These are phyloP conservation scores for Alternaria arbusti DNA, from an alignment of 2,329 filamentous ascomycete species.

Conservation along the genomic window DNA sequence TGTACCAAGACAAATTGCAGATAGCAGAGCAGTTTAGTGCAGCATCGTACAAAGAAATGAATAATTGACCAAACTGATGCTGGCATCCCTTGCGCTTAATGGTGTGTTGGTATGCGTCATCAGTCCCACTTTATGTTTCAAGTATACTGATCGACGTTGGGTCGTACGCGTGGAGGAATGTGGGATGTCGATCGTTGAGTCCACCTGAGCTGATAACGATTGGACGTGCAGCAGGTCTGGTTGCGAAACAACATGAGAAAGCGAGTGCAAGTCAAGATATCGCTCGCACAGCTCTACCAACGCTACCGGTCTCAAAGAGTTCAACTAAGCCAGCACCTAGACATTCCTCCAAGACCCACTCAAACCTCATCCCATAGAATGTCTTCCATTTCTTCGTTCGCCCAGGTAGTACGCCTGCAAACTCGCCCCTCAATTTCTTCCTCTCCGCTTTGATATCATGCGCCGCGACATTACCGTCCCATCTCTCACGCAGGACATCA, in stretches of 20 bases:
- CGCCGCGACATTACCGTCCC: slow-evolving; percentile 69
- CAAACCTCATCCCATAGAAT: slow-evolving; percentile 72
- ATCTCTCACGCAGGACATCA: slow-evolving; percentile 68
- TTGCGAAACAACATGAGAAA: neutral
- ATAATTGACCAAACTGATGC: neutral
- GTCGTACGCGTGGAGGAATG: neutral
- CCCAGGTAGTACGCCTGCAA: slow-evolving; percentile 63
- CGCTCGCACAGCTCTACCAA: slow-evolving; percentile 67
- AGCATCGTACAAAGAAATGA: slow-evolving; percentile 1
- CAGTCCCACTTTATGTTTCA: neutral
- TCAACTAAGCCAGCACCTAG: slow-evolving; percentile 74
- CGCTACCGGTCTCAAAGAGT: slow-evolving; percentile 75
- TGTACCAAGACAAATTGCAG: slow-evolving; percentile 6
- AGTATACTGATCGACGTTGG: neutral
- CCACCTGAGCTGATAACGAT: neutral
- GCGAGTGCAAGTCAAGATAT: neutral
- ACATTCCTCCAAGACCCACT: slow-evolving; percentile 75
- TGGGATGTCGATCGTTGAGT: neutral
- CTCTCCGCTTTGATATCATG: slow-evolving; percentile 55
- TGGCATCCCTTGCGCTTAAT: neutral
- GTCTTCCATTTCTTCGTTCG: slow-evolving; percentile 73
- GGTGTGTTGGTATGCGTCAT: neutral
- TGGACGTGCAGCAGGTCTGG: neutral
- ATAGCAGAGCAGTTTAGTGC: neutral
- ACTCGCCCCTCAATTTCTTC: slow-evolving; percentile 63